These are phyloP conservation scores for Ogataea paraovalis DNA, from an alignment of 805 yeast genomes.

Conservation along the genomic window DNA sequence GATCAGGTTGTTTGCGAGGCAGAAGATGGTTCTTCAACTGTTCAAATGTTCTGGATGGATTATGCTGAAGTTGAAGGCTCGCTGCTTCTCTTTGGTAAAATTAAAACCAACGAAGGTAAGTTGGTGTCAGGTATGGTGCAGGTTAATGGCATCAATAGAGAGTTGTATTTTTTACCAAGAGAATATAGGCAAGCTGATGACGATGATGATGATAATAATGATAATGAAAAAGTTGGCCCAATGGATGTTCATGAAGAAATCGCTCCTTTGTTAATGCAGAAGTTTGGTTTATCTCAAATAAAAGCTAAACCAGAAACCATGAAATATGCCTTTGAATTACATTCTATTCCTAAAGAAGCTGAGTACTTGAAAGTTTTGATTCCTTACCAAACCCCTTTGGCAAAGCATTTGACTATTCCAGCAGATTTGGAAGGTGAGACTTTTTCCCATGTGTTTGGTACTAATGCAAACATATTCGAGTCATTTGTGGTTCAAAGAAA, in stretches of 20 bases:
- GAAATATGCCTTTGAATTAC: constrained; percentile 86
- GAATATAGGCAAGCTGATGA: constrained; percentile 23
- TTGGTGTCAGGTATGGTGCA: constrained; percentile 75
- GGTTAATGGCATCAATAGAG: constrained; percentile 63
- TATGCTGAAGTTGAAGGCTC: constrained; percentile 71
- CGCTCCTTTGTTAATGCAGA: constrained; percentile 56
- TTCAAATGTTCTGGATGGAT: constrained; percentile 88
- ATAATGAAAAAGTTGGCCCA: constrained; percentile 38
- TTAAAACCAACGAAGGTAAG: constrained; percentile 52
- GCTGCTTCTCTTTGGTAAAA: constrained; percentile 77
- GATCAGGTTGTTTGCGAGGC: constrained; percentile 30
- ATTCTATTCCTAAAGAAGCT: constrained; percentile 71
- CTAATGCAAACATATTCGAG: constrained; percentile 71
- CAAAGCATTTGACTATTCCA: constrained; percentile 47
- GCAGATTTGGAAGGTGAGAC: constrained; percentile 69
- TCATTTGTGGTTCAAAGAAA: constrained; percentile 76
- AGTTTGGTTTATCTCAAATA: constrained; percentile 57
- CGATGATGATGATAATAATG: constrained; percentile 29
- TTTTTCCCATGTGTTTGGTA: constrained; percentile 76
- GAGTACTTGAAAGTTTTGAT: constrained; percentile 75
- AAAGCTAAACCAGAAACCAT: constrained; percentile 67
- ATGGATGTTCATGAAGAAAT: constrained; percentile 78
- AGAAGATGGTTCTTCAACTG: constrained; percentile 32
- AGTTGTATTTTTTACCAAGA: constrained; percentile 75
- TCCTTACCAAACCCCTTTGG: constrained; percentile 67